Evolutionary conservation across 2,329 filamentous ascomycete species (phyloP).

Genomic region (Pseudocercospora macadamiae): DNA sequence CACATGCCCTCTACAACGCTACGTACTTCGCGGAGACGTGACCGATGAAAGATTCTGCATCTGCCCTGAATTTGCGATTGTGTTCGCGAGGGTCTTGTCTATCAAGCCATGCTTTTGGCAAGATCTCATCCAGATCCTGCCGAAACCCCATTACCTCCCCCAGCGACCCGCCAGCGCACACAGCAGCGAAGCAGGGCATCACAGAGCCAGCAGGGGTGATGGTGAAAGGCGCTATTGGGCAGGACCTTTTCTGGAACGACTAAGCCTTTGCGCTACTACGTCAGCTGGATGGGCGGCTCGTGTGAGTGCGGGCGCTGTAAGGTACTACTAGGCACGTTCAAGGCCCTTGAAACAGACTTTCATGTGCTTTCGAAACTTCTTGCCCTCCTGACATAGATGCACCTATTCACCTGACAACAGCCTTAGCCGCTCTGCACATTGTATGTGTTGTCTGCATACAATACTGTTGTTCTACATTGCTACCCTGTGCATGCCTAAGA

Average conservation of each 20-base stretch:
- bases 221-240: conserved; percentile 4
- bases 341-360: conserved; percentile 4
- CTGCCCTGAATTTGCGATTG: too few relatives aligned
- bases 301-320: neutral
- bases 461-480: neutral
- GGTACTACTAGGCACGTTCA: conserved; percentile 2
- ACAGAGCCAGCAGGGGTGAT: neutral
- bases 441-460: neutral
- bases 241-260: conserved; percentile 1
- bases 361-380: conserved; percentile 3
- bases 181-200: neutral
- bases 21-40: too few relatives aligned
- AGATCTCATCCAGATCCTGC: neutral
- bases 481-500: neutral
- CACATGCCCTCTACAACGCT: neutral
- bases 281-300: conserved; percentile 1
- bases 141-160: too few relatives aligned
- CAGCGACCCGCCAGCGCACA: neutral
- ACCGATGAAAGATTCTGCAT: neutral
- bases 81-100: neutral
- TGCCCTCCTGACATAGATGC: conserved; percentile 1
- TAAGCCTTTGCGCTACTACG: conserved; percentile 4
- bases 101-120: neutral
- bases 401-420: neutral
- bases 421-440: neutral